These are phyloP conservation scores for Pythium brachiatum DNA, from an alignment of 352 stramenopile genomes.

Conservation along the genomic window DNA sequence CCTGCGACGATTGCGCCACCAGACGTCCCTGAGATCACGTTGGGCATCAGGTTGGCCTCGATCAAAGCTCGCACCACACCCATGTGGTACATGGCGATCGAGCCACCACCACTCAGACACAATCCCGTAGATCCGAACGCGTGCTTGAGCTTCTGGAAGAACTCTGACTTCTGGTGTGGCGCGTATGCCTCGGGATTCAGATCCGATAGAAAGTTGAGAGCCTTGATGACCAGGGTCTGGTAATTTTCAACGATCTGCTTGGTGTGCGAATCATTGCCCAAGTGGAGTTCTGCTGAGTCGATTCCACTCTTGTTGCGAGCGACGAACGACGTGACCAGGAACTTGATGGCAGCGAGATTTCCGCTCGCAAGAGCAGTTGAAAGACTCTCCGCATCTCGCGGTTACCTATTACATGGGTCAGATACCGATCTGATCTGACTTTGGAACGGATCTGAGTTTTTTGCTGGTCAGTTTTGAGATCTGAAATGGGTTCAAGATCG, in stretches of 20 bases:
- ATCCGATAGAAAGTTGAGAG: conserved; percentile 41
- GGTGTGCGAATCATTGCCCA: conserved; percentile 56
- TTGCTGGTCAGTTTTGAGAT: not conserved
- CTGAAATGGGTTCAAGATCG: not conserved
- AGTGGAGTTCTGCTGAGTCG: conserved; percentile 49
- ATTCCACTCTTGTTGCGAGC: conserved; percentile 67
- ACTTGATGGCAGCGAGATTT: conserved; percentile 53
- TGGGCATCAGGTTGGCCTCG: conserved; percentile 84
- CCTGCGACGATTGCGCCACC: conserved; percentile 90
- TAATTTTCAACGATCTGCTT: conserved; percentile 62
- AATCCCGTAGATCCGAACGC: conserved; percentile 90
- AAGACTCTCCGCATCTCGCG: too few species aligned
- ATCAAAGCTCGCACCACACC: conserved; percentile 89
- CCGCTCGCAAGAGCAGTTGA: too few species aligned
- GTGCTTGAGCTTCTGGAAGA: conserved; percentile 63
- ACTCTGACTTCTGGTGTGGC: conserved; percentile 39
- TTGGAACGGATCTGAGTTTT: not conserved
- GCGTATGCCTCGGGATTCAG: conserved; percentile 35
- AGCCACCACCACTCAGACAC: conserved; percentile 90
- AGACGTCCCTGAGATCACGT: conserved; percentile 92
- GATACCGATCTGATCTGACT: not conserved
- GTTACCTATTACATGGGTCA: not conserved
- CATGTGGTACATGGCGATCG: conserved; percentile 94
- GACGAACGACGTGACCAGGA: conserved; percentile 56
- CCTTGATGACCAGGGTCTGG: conserved; percentile 38